Base-by-base conservation (phyloP, 306 rosid species). In the Fragaria ananassa region DNA sequence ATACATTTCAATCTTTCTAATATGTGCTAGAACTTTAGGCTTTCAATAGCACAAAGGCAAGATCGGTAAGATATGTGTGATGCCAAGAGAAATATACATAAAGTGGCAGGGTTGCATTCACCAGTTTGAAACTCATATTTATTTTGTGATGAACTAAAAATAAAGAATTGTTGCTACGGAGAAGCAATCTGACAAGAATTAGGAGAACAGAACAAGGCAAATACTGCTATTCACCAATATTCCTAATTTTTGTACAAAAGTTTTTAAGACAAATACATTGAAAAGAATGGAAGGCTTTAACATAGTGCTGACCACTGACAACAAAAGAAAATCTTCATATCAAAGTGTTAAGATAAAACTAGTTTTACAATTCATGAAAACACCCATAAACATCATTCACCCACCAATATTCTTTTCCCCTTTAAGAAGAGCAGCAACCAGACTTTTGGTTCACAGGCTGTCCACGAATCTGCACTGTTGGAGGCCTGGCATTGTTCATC, bases 361-460 rank as follows among this genome's bases (percentile, higher is more conserved):
- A 90, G 92, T 81, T 92, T 89, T 83, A 82, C 89, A 88, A 80
- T 83, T 89, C 88, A 81, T 27, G 77, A 80, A 39, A 74, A 75
- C 82, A 84, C 68, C 72, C 61, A 83, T 84, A 77, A 78, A 74
- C 76, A 84, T 86, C 82, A 68, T 58, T 39, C 72, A 78, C 87
- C 87, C 65, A 79, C 70, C 78, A 74, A 53, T 69, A 80, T 46
- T 12, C 51, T 65, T 5, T 12, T 19, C 72, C 53, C 77, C 82
- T 89, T 79, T 71, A 96, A 86, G 91, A 79, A 11, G 98, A 96
- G 97, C 99, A 96, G 89, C 99, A 96, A 74, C 99, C 96, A 27
- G 93, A 81, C 78, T 91, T 96, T 85, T 96, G 99, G 87, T 92
- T 96, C 74, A 96, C 96, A 0, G 99, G 99, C 85, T 96, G 98